phyloP scores from a whole-genome alignment of 441 rosid genomes.

The Brassica balearica region DNA sequence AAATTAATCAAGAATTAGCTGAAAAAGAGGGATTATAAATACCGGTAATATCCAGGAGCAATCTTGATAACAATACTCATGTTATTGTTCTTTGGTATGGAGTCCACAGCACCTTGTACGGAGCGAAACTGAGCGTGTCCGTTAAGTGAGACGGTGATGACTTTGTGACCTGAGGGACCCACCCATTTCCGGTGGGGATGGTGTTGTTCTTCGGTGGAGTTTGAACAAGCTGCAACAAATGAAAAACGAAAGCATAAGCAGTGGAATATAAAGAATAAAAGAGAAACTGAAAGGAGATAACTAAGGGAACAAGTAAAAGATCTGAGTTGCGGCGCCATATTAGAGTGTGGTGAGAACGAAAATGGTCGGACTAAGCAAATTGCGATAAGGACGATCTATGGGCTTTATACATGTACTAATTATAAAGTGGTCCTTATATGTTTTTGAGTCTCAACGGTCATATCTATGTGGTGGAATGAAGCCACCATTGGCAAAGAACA shows the following conservation, averaged over 20 bases:
- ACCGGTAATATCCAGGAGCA: constrained; percentile 79
- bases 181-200: constrained; percentile 63
- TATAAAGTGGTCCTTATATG: constrained; percentile 27
- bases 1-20: not conserved
- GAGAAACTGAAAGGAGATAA: constrained; percentile 38
- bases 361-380: constrained; percentile 27
- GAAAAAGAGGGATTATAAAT: not conserved
- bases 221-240: constrained; percentile 49
- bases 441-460: constrained; percentile 61
- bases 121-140: constrained; percentile 72
- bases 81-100: constrained; percentile 67
- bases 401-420: constrained; percentile 19
- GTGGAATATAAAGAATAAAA: constrained; percentile 9
- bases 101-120: constrained; percentile 83
- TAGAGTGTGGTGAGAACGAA: constrained; percentile 16
- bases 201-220: constrained; percentile 40
- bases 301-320: constrained; percentile 30
- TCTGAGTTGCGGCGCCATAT: constrained; percentile 48
- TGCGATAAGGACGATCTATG: not conserved
- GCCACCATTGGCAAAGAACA: constrained; percentile 32
- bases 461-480: constrained; percentile 42
- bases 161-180: constrained; percentile 75
- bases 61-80: constrained; percentile 66
- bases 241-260: constrained; percentile 49
- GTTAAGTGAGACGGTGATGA: constrained; percentile 63